A percentile compares a stretch with the other conserved stretches of the same genome.
Evolutionary conservation across 73 alveolate species (phyloP).

Genomic region (Paramecium tetraurelia): DNA sequence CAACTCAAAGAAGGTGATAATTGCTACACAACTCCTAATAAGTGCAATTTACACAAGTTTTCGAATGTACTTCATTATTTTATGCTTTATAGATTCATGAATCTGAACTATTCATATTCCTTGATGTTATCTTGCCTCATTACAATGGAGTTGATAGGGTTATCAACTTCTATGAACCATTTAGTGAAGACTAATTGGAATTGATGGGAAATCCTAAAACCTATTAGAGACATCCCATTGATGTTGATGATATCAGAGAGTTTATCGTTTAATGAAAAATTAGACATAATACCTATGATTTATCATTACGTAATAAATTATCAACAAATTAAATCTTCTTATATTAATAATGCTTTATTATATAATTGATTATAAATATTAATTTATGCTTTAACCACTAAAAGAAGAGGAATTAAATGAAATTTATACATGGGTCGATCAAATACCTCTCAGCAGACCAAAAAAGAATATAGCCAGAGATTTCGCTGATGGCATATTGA

Average conservation of each 20-base stretch:
- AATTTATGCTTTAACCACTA: slow-evolving; percentile 39
- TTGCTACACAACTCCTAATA: slow-evolving; percentile 48
- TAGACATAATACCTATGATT: neutral
- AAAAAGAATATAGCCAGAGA: slow-evolving; percentile 94
- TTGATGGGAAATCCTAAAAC: neutral
- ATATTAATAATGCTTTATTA: neutral
- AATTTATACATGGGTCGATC: slow-evolving; percentile 95
- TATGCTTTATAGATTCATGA: neutral
- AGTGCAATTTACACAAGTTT: slow-evolving; percentile 24
- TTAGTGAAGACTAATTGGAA: neutral
- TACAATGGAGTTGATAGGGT: slow-evolving; percentile 42
- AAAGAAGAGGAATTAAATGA: slow-evolving; percentile 84
- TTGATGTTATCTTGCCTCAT: slow-evolving; percentile 41
- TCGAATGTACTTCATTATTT: neutral
- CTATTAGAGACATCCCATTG: slow-evolving; percentile 13
- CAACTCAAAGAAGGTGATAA: neutral
- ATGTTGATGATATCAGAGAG: slow-evolving; percentile 30
- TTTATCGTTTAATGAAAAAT: slow-evolving; percentile 5
- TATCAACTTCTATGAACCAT: slow-evolving; percentile 22
- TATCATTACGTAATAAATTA: slow-evolving; percentile 17
- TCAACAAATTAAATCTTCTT: neutral
- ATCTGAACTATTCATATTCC: neutral
- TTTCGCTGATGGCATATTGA: slow-evolving; percentile 90
- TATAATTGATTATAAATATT: neutral
- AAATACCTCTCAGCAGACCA: slow-evolving; percentile 83